Conservation (phyloP, 257 asterid species). For the Solanum piurae region DNA sequence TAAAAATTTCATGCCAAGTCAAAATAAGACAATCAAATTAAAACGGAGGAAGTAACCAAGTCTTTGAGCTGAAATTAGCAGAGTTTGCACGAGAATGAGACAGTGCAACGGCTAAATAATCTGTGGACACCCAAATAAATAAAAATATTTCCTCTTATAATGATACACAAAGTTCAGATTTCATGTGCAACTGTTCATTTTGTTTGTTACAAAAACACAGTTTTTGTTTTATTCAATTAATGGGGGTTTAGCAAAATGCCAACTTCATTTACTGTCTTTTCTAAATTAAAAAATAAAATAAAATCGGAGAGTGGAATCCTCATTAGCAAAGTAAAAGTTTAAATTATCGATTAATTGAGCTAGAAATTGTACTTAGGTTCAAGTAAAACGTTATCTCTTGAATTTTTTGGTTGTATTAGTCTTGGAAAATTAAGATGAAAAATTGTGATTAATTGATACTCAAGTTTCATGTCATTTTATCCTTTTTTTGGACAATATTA, state of each 20-base stretch:
- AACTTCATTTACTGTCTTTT: neutral
- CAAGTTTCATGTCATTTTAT: neutral
- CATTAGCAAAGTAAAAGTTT: neutral
- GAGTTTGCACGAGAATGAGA: neutral
- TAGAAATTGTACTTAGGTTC: neutral
- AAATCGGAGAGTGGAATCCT: accelerated
- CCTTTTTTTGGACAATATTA: neutral
- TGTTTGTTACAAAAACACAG: neutral
- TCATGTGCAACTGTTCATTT: neutral
- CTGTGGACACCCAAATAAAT: neutral
- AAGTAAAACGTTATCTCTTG: neutral
- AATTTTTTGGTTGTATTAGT: neutral
- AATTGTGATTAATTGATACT: neutral
- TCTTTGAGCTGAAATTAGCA: neutral
- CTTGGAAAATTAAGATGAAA: neutral
- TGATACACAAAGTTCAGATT: neutral
- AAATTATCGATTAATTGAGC: neutral
- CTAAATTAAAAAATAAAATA: no score
- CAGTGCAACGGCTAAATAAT: conserved; percentile 11
- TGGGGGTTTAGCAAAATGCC: neutral
- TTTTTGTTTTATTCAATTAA: neutral
- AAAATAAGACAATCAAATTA: neutral
- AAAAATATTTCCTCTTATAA: neutral
- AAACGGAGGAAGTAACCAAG: neutral
- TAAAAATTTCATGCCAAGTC: accelerated